phyloP scores from a whole-genome alignment of 2,329 filamentous ascomycete genomes.

The Falciphora oryzae region DNA sequence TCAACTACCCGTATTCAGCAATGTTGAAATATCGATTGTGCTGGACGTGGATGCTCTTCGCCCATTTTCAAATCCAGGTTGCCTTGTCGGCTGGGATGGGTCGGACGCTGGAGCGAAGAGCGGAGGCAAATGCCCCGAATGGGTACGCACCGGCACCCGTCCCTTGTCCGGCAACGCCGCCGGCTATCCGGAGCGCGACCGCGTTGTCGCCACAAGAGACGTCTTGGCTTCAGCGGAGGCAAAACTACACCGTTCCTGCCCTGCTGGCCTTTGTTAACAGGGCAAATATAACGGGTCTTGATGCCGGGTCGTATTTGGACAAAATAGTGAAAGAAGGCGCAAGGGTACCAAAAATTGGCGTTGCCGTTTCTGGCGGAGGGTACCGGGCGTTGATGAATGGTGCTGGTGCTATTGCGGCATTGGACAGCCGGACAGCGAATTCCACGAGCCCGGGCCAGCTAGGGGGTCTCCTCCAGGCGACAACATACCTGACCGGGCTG shows the following conservation, averaged over 20 bases:
- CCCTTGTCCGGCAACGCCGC: conserved; percentile 63
- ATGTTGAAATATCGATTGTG: no score
- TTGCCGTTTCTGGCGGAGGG: conserved; percentile 78
- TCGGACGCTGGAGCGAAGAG: no score
- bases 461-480: conserved; percentile 72
- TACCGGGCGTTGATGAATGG: conserved; percentile 80
- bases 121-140: no score
- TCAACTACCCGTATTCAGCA: no score
- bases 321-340: conserved; percentile 52
- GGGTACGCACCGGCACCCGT: conserved; percentile 67
- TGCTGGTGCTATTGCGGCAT: conserved; percentile 72
- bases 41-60: no score
- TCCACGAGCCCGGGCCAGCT: conserved; percentile 60
- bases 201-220: conserved; percentile 63
- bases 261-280: conserved; percentile 68
- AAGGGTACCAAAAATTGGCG: conserved; percentile 55
- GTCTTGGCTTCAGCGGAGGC: conserved; percentile 65
- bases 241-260: conserved; percentile 67
- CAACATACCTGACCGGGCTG: conserved; percentile 75
- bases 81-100: no score
- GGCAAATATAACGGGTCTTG: conserved; percentile 68
- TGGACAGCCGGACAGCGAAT: conserved; percentile 64
- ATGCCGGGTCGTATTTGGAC: conserved; percentile 66
- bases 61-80: no score
- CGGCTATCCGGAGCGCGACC: conserved; percentile 59